Evolutionary conservation across 2,329 filamentous ascomycete species (phyloP), one percentile per base, ranked within the genome.

Genomic region (Beauveria medogensis): DNA sequence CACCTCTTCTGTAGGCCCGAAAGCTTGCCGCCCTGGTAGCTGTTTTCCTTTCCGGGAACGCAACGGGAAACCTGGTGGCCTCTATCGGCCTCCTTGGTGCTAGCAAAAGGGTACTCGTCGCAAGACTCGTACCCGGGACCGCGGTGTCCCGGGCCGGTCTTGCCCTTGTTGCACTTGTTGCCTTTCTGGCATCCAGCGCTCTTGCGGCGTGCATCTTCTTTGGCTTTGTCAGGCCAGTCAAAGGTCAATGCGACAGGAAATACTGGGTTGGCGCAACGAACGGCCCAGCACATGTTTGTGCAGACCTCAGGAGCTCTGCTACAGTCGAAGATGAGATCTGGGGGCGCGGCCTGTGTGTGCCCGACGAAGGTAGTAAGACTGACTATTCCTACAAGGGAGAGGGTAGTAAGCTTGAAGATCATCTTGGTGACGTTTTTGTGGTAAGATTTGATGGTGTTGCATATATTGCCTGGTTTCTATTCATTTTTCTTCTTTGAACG

Each of bases 281-380:
- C 55, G 52, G 66, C 66, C 61, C 64, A 67, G 63, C 66, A 67
- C 63, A 67, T 67, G 65, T 67, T 67, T 24, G 61, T 63, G 60
- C 65, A 67, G 41, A 67, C 55, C 14, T 67, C 64, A 20, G 65
- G 62, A 55, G 63, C 64, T 46, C 59, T 60, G 57, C 63, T 51
- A 61, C 65, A 66, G 28, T 59, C 40, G 51, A 67, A 67, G 22
- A 62, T 66, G 28, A 67, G 55, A 54, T 67, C 65, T 40, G 66
- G 66, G 5, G 64, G 63, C 1, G 52, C 34, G 53, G 64, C 64
- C 3, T 53, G 16, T 4, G 47, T 40, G 4, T 53, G 37, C 28
- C 40, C 53, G 3, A 52, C 44, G 5, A 51, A 14, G 10, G 40
- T n/a, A 30, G 28, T 28, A 1, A 57, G 16, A 20, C 58, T 48